Percentiles rank a stretch among this genome's conserved stretches.
Conservation (phyloP, 1,284 basidiomycete species). For the Puccinia triticina region DNA sequence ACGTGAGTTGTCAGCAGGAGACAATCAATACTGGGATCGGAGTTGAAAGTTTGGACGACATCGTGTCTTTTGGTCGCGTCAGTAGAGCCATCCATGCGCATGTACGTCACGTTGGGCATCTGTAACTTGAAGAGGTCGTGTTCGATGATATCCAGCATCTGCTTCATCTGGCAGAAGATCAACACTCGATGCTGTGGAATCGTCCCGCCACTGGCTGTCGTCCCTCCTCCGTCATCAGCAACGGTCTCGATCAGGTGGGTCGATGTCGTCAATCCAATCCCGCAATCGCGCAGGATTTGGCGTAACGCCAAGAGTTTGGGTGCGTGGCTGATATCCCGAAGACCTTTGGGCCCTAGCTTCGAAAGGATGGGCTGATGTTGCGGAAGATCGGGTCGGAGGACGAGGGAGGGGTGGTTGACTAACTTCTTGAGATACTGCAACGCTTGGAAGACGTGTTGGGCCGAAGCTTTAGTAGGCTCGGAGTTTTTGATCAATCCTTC, state of each 20-base stretch:
- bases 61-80: slow-evolving; percentile 88
- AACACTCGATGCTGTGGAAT: slow-evolving; percentile 95
- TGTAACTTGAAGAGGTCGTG: slow-evolving; percentile 83
- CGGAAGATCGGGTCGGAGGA: slow-evolving; percentile 72
- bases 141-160: slow-evolving; percentile 98
- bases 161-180: slow-evolving; percentile 99
- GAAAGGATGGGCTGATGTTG: slow-evolving; percentile 70
- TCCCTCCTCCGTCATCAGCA: slow-evolving; percentile 61
- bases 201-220: slow-evolving; percentile 58
- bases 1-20: slow-evolving; percentile 94
- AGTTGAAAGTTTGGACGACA: slow-evolving; percentile 96
- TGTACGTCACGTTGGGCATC: slow-evolving; percentile 96
- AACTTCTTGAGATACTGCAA: slow-evolving; percentile 95
- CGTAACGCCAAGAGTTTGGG: slow-evolving; percentile 93
- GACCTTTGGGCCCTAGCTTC: slow-evolving; percentile 63
- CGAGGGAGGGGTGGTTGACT: slow-evolving; percentile 93
- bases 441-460: slow-evolving; percentile 92
- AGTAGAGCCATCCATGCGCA: slow-evolving; percentile 91
- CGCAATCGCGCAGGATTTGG: slow-evolving; percentile 90
- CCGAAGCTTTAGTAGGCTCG: slow-evolving; percentile 64
- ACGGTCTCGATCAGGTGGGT: slow-evolving; percentile 67
- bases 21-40: slow-evolving; percentile 96
- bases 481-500: slow-evolving; percentile 52
- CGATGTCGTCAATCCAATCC: slow-evolving; percentile 73
- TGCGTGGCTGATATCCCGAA: slow-evolving; percentile 84